Base-by-base conservation (phyloP, 805 yeast genomes). In the Saccharomycopsis javanensis region DNA sequence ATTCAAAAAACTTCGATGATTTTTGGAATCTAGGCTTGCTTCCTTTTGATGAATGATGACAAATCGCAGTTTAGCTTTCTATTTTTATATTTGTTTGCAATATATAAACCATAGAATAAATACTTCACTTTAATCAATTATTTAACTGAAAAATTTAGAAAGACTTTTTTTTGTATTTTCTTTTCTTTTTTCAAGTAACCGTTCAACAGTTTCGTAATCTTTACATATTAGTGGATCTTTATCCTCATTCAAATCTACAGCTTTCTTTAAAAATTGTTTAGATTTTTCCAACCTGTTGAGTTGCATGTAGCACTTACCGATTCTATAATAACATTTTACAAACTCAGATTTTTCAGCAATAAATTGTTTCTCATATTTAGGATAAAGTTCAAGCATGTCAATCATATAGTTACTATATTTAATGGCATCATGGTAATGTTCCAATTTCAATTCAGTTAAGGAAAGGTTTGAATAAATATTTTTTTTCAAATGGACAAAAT, bases 281-380 rank as follows among this genome's bases (percentile, higher is more conserved):
- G 90, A 86, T 16, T 72, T 75, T 18, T 77, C 76, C 53, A 71
- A 75, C 61, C 79, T 75, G 28, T 74, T 79, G 58, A 75, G 64
- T 8, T 72, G 75, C 1, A 69, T 60, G 37, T 73, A 72, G 56
- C 80, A 73, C 25, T 68, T 70, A 0, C 83, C 88, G 61, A 76
- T 75, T 69, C 89, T 76, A 64, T 74, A 84, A 57, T 71, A 69
- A 0, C 82, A 83, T 65, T 84, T 84, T 1, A 86, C 85, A 63
- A 65, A 68, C 50, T 83, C 87, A 2, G 69, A 55, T 0, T 66
- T 64, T 0, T 66, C 59, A 0, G 70, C 65, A 33, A 66, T 65
- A 1, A 72, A 75, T 69, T 77, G 69, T 45, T 37, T 45, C 38
- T 60, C 62, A 18, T 51, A 57, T 38, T 60, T 60, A 8, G 62